phyloP scores from a whole-genome alignment of 768 basidiomycete genomes.

The Stropharia rugosoannulata region DNA sequence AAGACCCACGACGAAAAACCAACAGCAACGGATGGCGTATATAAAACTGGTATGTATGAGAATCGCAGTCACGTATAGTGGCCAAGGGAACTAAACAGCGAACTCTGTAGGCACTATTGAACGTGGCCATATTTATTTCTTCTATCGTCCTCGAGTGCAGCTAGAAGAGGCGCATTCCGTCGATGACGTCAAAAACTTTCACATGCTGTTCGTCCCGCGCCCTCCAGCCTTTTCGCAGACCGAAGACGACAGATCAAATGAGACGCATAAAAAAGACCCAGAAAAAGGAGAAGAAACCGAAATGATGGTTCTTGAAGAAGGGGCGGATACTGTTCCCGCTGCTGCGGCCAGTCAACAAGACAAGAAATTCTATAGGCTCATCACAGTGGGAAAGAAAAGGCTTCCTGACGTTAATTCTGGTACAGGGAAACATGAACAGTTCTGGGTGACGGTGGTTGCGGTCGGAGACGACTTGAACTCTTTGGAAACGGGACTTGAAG shows the following conservation, averaged over 20 bases:
- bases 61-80: neutral
- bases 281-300: conserved; percentile 28
- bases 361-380: conserved; percentile 48
- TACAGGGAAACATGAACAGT: conserved; percentile 39
- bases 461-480: conserved; percentile 50
- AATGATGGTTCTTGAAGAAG: conserved; percentile 41
- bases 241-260: conserved; percentile 4
- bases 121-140: conserved; percentile 63
- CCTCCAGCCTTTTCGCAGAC: conserved; percentile 39
- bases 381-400: conserved; percentile 58
- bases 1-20: conserved; percentile 19
- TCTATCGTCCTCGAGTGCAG: conserved; percentile 60
- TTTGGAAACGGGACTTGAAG: conserved; percentile 48
- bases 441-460: conserved; percentile 52
- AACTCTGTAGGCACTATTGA: conserved; percentile 48
- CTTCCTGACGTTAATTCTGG: conserved; percentile 43
- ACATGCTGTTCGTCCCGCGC: conserved; percentile 60
- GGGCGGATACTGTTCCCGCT: conserved; percentile 51
- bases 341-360: conserved; percentile 27
- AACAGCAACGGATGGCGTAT: conserved; percentile 7
- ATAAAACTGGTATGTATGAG: conserved; percentile 17
- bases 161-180: conserved; percentile 50
- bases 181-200: conserved; percentile 57
- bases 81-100: neutral
- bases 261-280: conserved; percentile 16